Base-by-base conservation (phyloP, 805 yeast genomes). In the Candida sithepensis region DNA sequence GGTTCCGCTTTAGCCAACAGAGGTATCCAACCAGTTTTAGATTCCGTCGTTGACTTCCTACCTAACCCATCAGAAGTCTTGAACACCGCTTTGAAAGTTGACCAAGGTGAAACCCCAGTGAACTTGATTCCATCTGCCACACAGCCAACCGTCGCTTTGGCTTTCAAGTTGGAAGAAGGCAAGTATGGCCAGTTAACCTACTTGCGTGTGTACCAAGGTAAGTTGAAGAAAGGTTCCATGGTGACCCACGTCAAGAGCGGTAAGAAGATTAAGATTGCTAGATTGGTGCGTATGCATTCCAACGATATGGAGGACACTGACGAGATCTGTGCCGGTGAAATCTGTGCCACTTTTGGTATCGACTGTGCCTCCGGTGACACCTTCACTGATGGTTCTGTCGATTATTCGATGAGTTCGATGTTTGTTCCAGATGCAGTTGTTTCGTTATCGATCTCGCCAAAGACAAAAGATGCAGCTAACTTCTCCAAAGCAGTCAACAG, bases 361-460 rank as follows among this genome's bases (percentile, higher is more conserved):
- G 99, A 94, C 68, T 94, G 99, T 78, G 84, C 98, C 10, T 94
- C 99, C 13, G 99, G 99, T 63, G 99, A 94, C 64, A 89, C 98
- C 13, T 94, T 94, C 69, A 85, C 96, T 41, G 96, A 88, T 56
- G 96, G 94, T 46, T 74, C 77, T 13, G 73, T 82, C 46, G 75
- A 82, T 59, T 84, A 87, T 59, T 84, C 99, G 46, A 92, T 94
- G 98, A 82, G 95, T 47, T 89, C 97, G 4, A 94, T 94, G 99
- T 94, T 77, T 71, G 99, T 94, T 52, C 99, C 99, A 6, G 99
- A 94, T 68, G 96, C 99, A 1, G 99, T 94, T 54, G 92, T 94
- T 45, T 94, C 99, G 6, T 75, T 94, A 49, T 85, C 97, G 16
- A 85, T 94, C 60, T 76, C 82, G 33, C 99, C 99, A 46, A 86